Evolutionary conservation across 139 green algal species (phyloP), one percentile per base, ranked within the genome.

Genomic region (Chlorella sp.): DNA sequence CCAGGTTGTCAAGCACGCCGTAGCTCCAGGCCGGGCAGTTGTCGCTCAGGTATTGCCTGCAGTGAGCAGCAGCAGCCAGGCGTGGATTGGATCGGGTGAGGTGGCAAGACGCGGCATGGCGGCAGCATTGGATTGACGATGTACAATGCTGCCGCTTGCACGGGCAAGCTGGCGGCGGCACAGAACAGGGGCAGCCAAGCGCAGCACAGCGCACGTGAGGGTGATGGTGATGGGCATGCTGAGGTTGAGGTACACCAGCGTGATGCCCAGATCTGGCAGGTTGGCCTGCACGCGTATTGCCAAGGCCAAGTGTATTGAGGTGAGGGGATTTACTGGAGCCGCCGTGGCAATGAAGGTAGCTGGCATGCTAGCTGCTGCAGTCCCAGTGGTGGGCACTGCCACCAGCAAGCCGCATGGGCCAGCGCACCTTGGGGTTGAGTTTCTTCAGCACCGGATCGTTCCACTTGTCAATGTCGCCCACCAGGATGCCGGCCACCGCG

Each of bases 221-320:
- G 36, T 75, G 3, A 55, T 16, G 36, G 23, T 75, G 69, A 75
- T 55, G 69, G 69, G 36, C 21, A n/a, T 75, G 69, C 4, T 23
- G 36, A 75, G 34, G 36, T 75, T 75, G 34, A 75, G 69, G 36
- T 75, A 75, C 36, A 75, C 69, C 34, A 75, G 36, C 26, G 69
- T 75, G 20, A 75, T 26, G 3, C 17, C 32, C 36, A 75, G 69
- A 20, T 75, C 69, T 4, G 69, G 69, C 34, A 75, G 36, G 26
- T 72, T 15, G 32, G 65, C 65, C 65, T 72, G 65, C 65, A 32
- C 12, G 44, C 44, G 44, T 9, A 15, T 4, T n/a, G n/a, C n/a
- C n/a, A n/a, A n/a, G n/a, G n/a, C n/a, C n/a, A n/a, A n/a, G n/a
- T n/a, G n/a, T n/a, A n/a, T n/a, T n/a, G n/a, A n/a, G n/a, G n/a